A percentile compares a stretch with the other conserved stretches of the same genome.
These are phyloP conservation scores for Suillus hirtellus DNA, from an alignment of 768 basidiomycete genomes.

Conservation along the genomic window DNA sequence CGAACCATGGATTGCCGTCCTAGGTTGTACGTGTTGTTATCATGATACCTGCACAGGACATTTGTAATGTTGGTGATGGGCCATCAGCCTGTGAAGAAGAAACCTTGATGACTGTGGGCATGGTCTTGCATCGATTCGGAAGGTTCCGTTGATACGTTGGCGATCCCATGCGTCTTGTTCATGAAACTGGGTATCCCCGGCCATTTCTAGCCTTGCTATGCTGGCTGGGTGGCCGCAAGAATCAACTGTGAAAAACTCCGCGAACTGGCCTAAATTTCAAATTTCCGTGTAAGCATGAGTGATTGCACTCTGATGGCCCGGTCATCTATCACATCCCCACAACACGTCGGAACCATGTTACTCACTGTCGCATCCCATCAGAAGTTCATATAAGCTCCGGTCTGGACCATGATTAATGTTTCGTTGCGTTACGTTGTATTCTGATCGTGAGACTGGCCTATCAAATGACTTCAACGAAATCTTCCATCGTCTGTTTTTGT, in stretches of 20 bases:
- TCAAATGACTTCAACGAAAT: not conserved
- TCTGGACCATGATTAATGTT: not conserved
- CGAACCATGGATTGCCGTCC: not conserved
- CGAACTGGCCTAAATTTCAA: not conserved
- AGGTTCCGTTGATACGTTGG: not conserved
- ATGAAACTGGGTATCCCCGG: not conserved
- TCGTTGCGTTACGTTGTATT: not conserved
- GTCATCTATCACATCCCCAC: not conserved
- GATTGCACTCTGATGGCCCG: not conserved
- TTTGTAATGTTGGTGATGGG: not conserved
- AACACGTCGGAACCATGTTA: not conserved
- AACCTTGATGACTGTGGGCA: not conserved
- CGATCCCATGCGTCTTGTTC: not conserved
- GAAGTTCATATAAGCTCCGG: not conserved
- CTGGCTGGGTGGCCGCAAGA: not conserved
- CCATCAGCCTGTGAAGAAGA: conserved; percentile 1
- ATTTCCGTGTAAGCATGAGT: not conserved
- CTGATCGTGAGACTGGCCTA: not conserved
- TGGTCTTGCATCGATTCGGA: not conserved
- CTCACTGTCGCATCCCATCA: not conserved
- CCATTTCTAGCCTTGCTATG: not conserved
- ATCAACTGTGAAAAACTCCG: not conserved
- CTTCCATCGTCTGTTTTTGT: not conserved
- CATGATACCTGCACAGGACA: not conserved
- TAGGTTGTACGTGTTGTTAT: not conserved